phyloP scores from a whole-genome alignment of 257 asterid genomes.

The Solanum sejunctum region DNA sequence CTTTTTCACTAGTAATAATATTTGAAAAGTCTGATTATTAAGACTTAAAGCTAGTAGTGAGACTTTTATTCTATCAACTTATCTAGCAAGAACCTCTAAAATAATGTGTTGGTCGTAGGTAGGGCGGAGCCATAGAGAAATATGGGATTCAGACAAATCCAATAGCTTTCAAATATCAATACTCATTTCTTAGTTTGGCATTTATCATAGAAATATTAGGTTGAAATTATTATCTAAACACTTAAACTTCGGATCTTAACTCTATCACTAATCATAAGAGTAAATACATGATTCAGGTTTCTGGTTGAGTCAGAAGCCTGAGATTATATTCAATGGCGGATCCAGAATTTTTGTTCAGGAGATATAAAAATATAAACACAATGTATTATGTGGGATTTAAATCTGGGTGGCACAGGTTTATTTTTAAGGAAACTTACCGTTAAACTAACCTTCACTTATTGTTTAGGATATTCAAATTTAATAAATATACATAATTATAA shows the following conservation, averaged over 20 bases:
- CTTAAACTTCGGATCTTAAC: background rate
- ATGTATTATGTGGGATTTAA: too few species aligned
- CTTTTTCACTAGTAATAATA: background rate
- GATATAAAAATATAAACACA: too few species aligned
- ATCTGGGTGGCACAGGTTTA: too few species aligned
- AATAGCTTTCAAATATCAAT: background rate
- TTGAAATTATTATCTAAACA: background rate
- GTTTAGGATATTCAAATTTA: too few species aligned
- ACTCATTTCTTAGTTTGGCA: background rate
- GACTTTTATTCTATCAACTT: background rate
- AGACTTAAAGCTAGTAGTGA: background rate
- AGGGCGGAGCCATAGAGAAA: background rate
- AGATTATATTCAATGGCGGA: too few species aligned
- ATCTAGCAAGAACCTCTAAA: background rate
- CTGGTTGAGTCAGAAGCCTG: background rate
- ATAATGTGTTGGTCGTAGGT: background rate
- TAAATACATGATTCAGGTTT: background rate
- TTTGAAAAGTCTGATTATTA: background rate
- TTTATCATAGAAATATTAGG: background rate
- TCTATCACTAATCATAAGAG: too few species aligned
- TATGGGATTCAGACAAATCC: background rate
- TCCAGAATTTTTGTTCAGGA: too few species aligned
- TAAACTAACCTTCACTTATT: too few species aligned
- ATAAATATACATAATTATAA: too few species aligned
- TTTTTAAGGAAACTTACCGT: too few species aligned